phyloP scores from a whole-genome alignment of 176 grass and related monocot genomes.

The Carex kokanica region DNA sequence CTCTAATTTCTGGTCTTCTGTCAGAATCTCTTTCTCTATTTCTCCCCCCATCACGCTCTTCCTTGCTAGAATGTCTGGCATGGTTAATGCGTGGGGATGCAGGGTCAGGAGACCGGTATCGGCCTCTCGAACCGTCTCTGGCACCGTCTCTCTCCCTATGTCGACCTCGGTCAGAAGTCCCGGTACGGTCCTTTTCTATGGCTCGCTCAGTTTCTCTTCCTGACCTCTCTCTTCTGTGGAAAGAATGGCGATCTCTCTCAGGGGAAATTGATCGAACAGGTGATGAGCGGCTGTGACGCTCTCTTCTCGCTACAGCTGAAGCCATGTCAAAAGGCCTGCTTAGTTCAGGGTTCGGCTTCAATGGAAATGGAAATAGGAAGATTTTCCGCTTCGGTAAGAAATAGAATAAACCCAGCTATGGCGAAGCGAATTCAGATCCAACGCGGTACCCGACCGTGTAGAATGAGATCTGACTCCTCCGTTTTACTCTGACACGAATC shows the following conservation, averaged over 20 bases:
- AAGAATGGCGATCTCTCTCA: slow-evolving; percentile 40
- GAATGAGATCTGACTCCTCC: too few relatives aligned
- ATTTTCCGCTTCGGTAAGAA: too few relatives aligned
- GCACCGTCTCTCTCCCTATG: neutral
- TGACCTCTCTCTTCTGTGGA: slow-evolving; percentile 54
- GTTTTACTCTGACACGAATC: too few relatives aligned
- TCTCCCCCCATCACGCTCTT: slow-evolving; percentile 11
- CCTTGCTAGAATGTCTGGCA: neutral
- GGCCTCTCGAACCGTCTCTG: neutral
- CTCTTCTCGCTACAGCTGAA: slow-evolving; percentile 53
- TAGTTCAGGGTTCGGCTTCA: neutral
- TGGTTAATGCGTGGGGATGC: neutral
- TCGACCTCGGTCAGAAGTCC: neutral
- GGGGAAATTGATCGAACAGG: slow-evolving; percentile 47
- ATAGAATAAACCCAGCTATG: too few relatives aligned
- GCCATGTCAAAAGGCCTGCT: slow-evolving; percentile 38
- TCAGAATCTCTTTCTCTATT: slow-evolving; percentile 23
- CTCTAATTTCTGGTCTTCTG: slow-evolving; percentile 21
- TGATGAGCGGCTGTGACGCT: slow-evolving; percentile 30
- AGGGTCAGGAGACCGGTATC: neutral
- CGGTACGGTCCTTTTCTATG: slow-evolving; percentile 25
- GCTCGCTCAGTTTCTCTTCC: slow-evolving; percentile 33
- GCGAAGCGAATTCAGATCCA: too few relatives aligned
- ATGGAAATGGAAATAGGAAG: too few relatives aligned
- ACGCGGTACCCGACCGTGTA: too few relatives aligned